Evolutionary conservation across 352 stramenopile species (phyloP), one percentile per base, ranked within the genome.

Genomic region (Pythium phragmitis): DNA sequence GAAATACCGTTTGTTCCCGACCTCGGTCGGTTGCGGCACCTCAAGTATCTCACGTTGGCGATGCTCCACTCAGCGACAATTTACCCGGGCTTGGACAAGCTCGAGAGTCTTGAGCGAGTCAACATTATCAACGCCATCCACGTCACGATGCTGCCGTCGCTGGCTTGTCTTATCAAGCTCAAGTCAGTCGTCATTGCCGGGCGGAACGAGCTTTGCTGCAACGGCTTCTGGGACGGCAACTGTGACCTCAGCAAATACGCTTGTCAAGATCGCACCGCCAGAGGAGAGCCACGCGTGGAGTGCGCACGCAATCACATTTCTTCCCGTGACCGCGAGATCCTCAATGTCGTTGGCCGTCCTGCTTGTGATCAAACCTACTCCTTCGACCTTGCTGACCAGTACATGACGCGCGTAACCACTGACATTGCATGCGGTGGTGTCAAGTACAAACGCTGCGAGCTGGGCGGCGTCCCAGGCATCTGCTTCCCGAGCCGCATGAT

Each of bases 21-120:
- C 45, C 42, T 72, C 0, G 0, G 21, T 8, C 14, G 30, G 7
- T 42, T 69, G 7, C 36, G 16, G 7, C 26, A 39, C 2, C 61
- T 76, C 23, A 14, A 62, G 16, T 69, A 65, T n/a, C 56, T 73
- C 11, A 47, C 52, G 19, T 21, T 73, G 5, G 49, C 56, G 0
- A 43, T 69, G 11, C 36, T 66, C 7, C 45, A 58, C 33, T 63
- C 55, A 1, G 14, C 69, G 13, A 54, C 34, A 0, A 42, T 56
- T 16, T 14, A 69, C 0, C 66, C 66, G 13, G 49, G n/a, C 2
- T 23, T 68, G 2, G 60, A 64, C 23, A 43, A 11, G 0, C 60
- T 69, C 4, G 23, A 17, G 0, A 57, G 49, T 9, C 51, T 73
- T 9, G 19, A 63, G 49, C 43, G 12, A 9, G 30, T 73, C 14